Evolutionary conservation across 352 stramenopile genomes (phyloP), one percentile per base, ranked within the genome.

Genomic region (Phytophthora capsici): DNA sequence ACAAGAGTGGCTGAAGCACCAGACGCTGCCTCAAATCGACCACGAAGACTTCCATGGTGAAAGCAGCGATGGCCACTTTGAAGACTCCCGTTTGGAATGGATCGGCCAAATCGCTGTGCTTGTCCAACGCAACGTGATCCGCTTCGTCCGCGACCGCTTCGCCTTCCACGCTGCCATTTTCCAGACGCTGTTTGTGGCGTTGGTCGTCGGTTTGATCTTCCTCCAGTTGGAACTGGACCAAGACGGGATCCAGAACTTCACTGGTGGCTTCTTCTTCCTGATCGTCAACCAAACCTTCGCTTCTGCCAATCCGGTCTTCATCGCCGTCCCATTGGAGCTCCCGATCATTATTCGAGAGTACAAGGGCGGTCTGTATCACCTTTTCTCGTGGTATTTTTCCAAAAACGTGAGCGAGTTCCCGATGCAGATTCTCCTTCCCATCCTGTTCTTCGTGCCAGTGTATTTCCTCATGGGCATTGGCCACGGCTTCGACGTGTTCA

Each of bases 341-440:
- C 59, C 80, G 13, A 68, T 88, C 8, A 65, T 86, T 16, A 46
- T 66, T 17, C 62, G 75, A 3, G 77, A 86, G 40, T 82, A 88
- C 66, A 48, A 46, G 8, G 62, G 48, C 1, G 66, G 66, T 4
- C 36, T 83, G 2, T 86, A 84, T 37, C 30, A 72, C 30, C 40
- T 84, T 3, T 54, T 67, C 1, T 57, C 68, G 1, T 88, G 78
- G 78, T 88, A 81, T 17, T 2, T 83, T 0, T 58, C 76, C 14
- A 88, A 88, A 52, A 84, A 84, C 43, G 4, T 80, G 23, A 84
- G 73, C 32, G 78, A 88, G 52, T 14, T 86, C 0, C 67, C 63
- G 3, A 70, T 76, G 63, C 79, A 86, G 38, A 25, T 88, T 2
- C 14, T 88, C 1, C 41, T 83, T 1, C 74, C 79, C 7, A 74